These are phyloP conservation scores for Chloris gayana DNA, from an alignment of 176 grass and related monocot species.

Conservation along the genomic window DNA sequence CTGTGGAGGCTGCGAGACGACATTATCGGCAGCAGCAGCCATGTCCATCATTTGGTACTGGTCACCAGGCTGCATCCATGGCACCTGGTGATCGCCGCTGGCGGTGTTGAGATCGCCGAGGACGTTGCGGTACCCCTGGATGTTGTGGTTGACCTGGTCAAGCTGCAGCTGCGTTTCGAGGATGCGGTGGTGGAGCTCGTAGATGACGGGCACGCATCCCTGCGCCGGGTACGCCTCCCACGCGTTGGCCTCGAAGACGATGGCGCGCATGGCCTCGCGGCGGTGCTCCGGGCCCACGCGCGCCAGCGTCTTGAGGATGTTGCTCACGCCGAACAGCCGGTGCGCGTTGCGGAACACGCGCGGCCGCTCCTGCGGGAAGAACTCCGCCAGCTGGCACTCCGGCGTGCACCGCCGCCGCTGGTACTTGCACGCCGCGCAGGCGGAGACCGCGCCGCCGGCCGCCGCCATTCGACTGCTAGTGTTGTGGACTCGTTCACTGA, in stretches of 20 bases:
- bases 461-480: neutral
- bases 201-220: constrained; percentile 31
- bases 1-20: no score
- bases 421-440: constrained; percentile 44
- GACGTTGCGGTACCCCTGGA: neutral
- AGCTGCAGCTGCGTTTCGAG: neutral
- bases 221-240: constrained; percentile 24
- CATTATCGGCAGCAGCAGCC: no score
- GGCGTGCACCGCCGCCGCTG: constrained; percentile 34
- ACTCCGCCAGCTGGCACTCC: constrained; percentile 34
- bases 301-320: constrained; percentile 41
- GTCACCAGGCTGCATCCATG: no score
- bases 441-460: neutral
- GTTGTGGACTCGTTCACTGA: no score
- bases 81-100: neutral
- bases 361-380: constrained; percentile 30
- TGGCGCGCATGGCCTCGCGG: constrained; percentile 28
- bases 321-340: constrained; percentile 48
- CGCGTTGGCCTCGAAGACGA: constrained; percentile 32
- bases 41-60: no score
- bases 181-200: neutral
- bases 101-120: no score
- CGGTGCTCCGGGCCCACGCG: neutral
- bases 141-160: neutral
- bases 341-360: constrained; percentile 31